Evolutionary conservation across 2,329 filamentous ascomycete species (phyloP).

Genomic region (Aspergillus floridensis): DNA sequence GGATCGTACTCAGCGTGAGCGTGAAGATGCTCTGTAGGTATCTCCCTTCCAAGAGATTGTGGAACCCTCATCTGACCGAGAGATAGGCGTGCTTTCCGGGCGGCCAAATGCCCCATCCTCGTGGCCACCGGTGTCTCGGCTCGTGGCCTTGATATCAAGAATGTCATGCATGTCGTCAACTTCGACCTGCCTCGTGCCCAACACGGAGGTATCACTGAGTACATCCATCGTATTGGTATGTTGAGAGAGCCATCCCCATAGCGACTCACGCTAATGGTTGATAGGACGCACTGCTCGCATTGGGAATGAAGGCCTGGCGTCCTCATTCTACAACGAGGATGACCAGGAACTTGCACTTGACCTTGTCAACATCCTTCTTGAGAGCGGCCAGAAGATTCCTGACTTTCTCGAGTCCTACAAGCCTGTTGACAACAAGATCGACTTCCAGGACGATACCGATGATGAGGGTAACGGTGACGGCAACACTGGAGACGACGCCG

Average conservation of each 20-base stretch:
- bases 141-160: conserved; percentile 83
- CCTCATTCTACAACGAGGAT: conserved; percentile 77
- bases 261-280: background rate
- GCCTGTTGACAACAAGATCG: conserved; percentile 34
- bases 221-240: conserved; percentile 88
- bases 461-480: conserved; percentile 35
- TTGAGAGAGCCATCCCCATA: background rate
- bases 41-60: background rate
- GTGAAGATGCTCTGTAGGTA: conserved; percentile 81
- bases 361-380: conserved; percentile 76
- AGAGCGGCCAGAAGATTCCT: conserved; percentile 74
- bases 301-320: conserved; percentile 79
- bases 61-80: background rate
- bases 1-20: conserved; percentile 83
- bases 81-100: conserved; percentile 70
- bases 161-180: conserved; percentile 90
- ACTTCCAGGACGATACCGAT: conserved; percentile 57
- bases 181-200: conserved; percentile 74
- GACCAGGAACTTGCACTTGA: conserved; percentile 71
- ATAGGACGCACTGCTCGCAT: conserved; percentile 89
- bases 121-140: conserved; percentile 83
- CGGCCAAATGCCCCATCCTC: conserved; percentile 71
- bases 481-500: conserved; percentile 13
- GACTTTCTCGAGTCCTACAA: conserved; percentile 70
- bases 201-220: conserved; percentile 89